phyloP scores from a whole-genome alignment of 2,329 filamentous ascomycete species.

The Lasiodiplodia citricola region DNA sequence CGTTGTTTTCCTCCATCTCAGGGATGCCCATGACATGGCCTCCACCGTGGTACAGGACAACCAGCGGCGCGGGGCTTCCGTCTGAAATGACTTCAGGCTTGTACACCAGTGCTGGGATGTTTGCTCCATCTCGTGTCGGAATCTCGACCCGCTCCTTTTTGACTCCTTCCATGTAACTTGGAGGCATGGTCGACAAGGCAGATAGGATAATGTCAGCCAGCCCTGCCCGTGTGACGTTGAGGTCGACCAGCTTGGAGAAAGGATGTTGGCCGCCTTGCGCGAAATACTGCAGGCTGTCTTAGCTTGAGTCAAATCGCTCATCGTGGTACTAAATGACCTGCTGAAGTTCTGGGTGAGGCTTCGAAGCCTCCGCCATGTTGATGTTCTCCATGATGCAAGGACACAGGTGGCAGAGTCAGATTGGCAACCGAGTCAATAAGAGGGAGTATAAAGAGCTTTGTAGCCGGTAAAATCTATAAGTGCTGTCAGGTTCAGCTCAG shows the following conservation, averaged over 20 bases:
- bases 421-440: neutral
- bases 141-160: neutral
- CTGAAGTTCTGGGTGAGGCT: neutral
- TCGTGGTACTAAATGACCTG: neutral
- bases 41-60: constrained; percentile 33
- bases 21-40: constrained; percentile 30
- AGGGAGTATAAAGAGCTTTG: neutral
- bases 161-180: neutral
- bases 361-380: neutral
- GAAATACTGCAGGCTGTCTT: neutral
- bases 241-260: neutral
- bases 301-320: neutral
- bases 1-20: constrained; percentile 26
- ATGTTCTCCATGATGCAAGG: neutral
- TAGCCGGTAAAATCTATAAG: neutral
- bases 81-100: neutral
- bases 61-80: constrained; percentile 26
- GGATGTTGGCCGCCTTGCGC: neutral
- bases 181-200: neutral
- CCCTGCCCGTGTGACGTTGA: neutral
- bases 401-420: neutral
- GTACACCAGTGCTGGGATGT: neutral
- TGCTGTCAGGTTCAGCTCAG: neutral
- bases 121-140: neutral
- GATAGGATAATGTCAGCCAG: neutral